Evolutionary conservation across 495 filamentous ascomycete genomes (phyloP), one percentile per base, ranked within the genome.

Genomic region (Talaromyces borbonicus): DNA sequence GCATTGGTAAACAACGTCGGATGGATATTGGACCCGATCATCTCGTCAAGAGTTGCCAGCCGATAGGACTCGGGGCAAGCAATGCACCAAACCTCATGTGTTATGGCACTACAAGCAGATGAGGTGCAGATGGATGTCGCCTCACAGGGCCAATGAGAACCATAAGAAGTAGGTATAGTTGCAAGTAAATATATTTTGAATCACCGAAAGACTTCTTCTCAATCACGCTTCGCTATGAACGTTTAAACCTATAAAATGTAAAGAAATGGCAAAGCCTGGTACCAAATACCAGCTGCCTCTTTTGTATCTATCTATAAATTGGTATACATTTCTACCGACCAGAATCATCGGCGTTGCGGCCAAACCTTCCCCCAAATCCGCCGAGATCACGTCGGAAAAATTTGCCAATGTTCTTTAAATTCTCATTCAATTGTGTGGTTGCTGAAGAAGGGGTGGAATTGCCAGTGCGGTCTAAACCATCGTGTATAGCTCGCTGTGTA

Each of bases 361-460:
- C 77, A 63, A 92, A 89, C 50, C 85, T 67, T 8, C 83, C 78
- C 8, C 86, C 83, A 62, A 97, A 80, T 2, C 83, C 82, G 29
- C 87, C 84, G 24, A 90, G 76, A 68, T 98, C 92, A 44, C 90
- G 65, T 40, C 83, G 78, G 68, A 98, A 97, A 66, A 98, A 95
- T 64, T 92, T 95, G 2, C 92, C 92, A 59, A 98, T 84, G 62
- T 85, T 94, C 73, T 84, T 87, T 62, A 95, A 55, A 61, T 95
- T 95, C 65, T 93, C 88, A 54, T 94, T 90, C 45, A 95, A 70
- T 31, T 83, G 84, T 3, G 69, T 73, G 5, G 73, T 63, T 15
- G 72, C 63, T 46, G 50, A 57, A 15, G 44, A 48, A 16, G 56
- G 59, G 15, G 53, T 59, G 36, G 48, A 49, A 30, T 43, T 26